These are phyloP conservation scores for Agrocybe chaxingu DNA, from an alignment of 768 basidiomycete species.

Conservation along the genomic window DNA sequence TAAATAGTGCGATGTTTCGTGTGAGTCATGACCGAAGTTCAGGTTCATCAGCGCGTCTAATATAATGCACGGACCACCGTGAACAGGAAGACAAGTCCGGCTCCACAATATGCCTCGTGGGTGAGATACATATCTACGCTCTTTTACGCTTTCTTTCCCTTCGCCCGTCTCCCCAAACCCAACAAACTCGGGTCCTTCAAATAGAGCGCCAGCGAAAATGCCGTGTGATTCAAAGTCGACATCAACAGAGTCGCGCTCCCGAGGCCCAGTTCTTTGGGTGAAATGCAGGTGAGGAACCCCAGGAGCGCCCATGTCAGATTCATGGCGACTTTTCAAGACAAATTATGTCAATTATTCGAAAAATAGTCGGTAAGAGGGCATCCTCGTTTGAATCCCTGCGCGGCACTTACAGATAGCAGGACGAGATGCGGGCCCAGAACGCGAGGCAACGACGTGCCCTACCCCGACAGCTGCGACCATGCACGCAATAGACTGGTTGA, in stretches of 20 bases:
- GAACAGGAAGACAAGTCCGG: too few relatives aligned
- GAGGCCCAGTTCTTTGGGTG: conserved; percentile 17
- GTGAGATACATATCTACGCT: neutral
- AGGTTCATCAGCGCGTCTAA: too few relatives aligned
- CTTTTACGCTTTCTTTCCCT: neutral
- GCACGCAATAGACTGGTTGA: conserved; percentile 34
- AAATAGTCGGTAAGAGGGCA: neutral
- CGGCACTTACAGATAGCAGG: conserved; percentile 23
- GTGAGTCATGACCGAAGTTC: too few relatives aligned
- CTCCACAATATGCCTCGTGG: neutral
- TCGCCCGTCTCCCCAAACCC: neutral
- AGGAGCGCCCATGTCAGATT: conserved; percentile 23
- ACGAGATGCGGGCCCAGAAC: conserved; percentile 18
- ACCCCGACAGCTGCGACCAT: conserved; percentile 30
- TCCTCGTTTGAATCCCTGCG: neutral
- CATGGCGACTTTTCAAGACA: conserved; percentile 23
- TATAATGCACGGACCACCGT: too few relatives aligned
- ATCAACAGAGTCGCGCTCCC: conserved; percentile 28
- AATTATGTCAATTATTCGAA: neutral
- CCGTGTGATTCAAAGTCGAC: conserved; percentile 20
- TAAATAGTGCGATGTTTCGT: too few relatives aligned
- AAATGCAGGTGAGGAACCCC: conserved; percentile 23
- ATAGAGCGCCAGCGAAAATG: conserved; percentile 18
- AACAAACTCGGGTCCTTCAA: conserved; percentile 8
- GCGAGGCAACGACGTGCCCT: conserved; percentile 25